A percentile compares a stretch with the other conserved stretches of the same genome.
Conservation (phyloP, 1,284 basidiomycete species). For the Cutaneotrichosporon cavernicola region DNA sequence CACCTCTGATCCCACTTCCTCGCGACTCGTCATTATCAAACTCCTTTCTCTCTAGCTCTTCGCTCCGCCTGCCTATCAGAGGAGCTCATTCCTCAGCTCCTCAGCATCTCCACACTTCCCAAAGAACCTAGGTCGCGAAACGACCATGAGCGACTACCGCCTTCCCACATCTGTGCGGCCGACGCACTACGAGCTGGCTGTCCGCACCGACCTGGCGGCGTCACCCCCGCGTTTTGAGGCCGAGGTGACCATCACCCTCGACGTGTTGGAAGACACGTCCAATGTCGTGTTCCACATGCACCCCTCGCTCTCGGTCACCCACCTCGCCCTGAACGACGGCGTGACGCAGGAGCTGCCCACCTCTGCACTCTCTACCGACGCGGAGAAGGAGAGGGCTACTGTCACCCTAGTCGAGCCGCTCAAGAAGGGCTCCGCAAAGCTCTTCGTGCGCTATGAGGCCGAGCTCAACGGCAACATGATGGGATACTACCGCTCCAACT, state of each 20-base stretch:
- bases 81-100: not conserved
- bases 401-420: constrained; percentile 67
- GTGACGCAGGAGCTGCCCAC: constrained; percentile 47
- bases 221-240: constrained; percentile 68
- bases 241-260: constrained; percentile 73
- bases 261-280: constrained; percentile 65
- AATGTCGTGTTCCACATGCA: constrained; percentile 70
- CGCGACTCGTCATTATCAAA: too few relatives aligned
- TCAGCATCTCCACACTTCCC: not conserved
- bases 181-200: constrained; percentile 73
- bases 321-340: constrained; percentile 64
- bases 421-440: constrained; percentile 63
- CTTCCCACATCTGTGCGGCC: constrained; percentile 65
- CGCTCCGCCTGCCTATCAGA: not conserved
- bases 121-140: not conserved
- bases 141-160: constrained; percentile 56
- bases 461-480: constrained; percentile 67
- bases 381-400: constrained; percentile 64
- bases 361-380: constrained; percentile 58
- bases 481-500: constrained; percentile 54
- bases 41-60: too few relatives aligned
- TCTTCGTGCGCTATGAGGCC: constrained; percentile 56
- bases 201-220: constrained; percentile 77
- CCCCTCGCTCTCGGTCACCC: constrained; percentile 64
- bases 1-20: too few relatives aligned